Conservation (phyloP, 768 basidiomycete species). For the Tylopilus subfusipes region DNA sequence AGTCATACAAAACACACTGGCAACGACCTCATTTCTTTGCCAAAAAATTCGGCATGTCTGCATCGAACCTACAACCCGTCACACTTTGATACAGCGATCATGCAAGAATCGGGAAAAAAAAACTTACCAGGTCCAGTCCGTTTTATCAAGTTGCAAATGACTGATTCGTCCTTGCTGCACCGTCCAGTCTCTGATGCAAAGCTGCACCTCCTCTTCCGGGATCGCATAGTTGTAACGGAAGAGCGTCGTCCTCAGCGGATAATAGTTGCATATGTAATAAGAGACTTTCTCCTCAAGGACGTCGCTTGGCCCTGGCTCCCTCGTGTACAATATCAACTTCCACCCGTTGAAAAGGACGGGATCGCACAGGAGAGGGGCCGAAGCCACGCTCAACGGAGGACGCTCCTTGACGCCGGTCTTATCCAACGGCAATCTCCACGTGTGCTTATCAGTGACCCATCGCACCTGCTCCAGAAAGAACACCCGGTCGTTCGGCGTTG, state of each 20-base stretch:
- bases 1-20: no score
- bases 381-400: not conserved
- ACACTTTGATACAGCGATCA: no score
- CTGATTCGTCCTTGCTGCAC: not conserved
- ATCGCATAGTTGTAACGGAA: not conserved
- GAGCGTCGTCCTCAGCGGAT: not conserved
- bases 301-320: not conserved
- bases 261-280: not conserved
- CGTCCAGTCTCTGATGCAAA: slow-evolving; percentile 7
- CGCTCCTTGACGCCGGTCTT: not conserved
- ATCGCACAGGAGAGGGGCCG: not conserved
- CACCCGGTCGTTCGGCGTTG: not conserved
- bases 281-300: not conserved
- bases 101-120: no score
- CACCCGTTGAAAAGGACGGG: not conserved
- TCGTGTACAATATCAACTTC: no score
- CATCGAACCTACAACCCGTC: no score
- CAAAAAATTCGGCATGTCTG: no score
- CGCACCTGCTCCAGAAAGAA: slow-evolving; percentile 22
- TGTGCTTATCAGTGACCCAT: slow-evolving; percentile 30
- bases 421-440: not conserved
- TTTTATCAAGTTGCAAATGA: not conserved
- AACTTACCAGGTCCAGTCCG: slow-evolving; percentile 23
- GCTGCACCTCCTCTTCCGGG: slow-evolving; percentile 6
- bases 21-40: no score